Percentiles rank a stretch among this genome's conserved stretches.
Conservation (phyloP, 805 yeast species). For the Priceomyces medius region DNA sequence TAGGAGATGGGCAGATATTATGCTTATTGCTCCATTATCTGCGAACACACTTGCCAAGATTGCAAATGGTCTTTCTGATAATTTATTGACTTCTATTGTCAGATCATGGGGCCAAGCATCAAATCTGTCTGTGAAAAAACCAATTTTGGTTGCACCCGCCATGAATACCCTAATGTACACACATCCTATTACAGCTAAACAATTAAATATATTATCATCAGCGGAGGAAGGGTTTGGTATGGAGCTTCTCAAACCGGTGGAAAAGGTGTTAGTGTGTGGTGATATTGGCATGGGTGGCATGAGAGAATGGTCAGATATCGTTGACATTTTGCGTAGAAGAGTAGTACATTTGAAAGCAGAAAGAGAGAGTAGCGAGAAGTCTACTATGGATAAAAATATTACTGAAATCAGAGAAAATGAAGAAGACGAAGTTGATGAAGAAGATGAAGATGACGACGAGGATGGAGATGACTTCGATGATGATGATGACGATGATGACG, state of each 20-base stretch:
- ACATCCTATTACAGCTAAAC: slow-evolving; percentile 45
- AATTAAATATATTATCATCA: slow-evolving; percentile 29
- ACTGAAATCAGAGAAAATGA: slow-evolving; percentile 20
- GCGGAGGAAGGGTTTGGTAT: slow-evolving; percentile 43
- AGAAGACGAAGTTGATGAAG: slow-evolving; percentile 32
- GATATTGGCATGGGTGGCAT: slow-evolving; percentile 52
- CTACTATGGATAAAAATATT: slow-evolving; percentile 14
- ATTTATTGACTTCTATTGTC: slow-evolving; percentile 41
- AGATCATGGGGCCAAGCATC: slow-evolving; percentile 33
- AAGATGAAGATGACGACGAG: slow-evolving; percentile 38
- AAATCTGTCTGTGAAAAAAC: slow-evolving; percentile 27
- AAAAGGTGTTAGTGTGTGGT: slow-evolving; percentile 47
- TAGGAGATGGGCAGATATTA: slow-evolving; percentile 47
- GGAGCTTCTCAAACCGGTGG: slow-evolving; percentile 46
- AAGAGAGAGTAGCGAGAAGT: slow-evolving; percentile 14
- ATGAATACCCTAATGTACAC: slow-evolving; percentile 50
- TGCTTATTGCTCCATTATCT: slow-evolving; percentile 46
- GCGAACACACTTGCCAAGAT: slow-evolving; percentile 47
- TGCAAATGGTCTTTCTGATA: slow-evolving; percentile 45
- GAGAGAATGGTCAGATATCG: slow-evolving; percentile 48
- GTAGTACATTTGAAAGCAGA: slow-evolving; percentile 29
- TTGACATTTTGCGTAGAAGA: slow-evolving; percentile 39
- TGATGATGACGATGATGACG: slow-evolving; percentile 22
- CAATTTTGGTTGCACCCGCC: slow-evolving; percentile 47
- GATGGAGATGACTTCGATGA: slow-evolving; percentile 38